Percentiles rank a stretch among this genome's conserved stretches.
These are phyloP conservation scores for Colletotrichum noveboracense DNA, from an alignment of 2,329 filamentous ascomycete species.

Conservation along the genomic window DNA sequence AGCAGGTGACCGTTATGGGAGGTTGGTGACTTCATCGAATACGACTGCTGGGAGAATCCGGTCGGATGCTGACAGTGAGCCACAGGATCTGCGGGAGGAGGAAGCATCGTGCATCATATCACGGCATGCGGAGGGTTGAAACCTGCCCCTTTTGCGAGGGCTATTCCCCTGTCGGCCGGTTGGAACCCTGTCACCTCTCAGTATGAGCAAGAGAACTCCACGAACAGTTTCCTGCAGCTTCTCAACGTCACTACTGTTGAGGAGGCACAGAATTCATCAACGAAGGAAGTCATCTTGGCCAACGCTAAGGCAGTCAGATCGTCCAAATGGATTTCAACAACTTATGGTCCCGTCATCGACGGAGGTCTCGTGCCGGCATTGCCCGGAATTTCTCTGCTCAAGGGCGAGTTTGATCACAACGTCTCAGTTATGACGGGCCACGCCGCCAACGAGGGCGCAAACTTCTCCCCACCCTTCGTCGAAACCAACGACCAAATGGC, in stretches of 20 bases:
- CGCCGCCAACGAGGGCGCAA: constrained; percentile 55
- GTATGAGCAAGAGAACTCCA: neutral
- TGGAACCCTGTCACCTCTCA: neutral
- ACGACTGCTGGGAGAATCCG: neutral
- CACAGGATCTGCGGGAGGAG: constrained; percentile 35
- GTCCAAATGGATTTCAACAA: neutral
- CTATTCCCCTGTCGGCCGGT: constrained; percentile 10
- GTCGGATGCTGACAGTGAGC: neutral
- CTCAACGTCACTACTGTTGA: constrained; percentile 2
- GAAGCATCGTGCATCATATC: constrained; percentile 21
- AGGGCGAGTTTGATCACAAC: neutral
- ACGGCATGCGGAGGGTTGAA: constrained; percentile 14
- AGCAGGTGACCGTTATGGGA: constrained; percentile 48
- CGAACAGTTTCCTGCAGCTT: neutral
- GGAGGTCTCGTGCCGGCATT: constrained; percentile 11
- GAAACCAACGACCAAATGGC: constrained; percentile 43
- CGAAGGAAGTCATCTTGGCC: neutral
- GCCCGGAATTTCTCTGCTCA: constrained; percentile 7
- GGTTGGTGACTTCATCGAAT: neutral
- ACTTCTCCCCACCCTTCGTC: constrained; percentile 49
- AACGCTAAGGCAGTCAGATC: neutral
- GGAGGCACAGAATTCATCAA: neutral
- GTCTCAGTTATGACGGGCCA: constrained; percentile 29
- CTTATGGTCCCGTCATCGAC: constrained; percentile 11
- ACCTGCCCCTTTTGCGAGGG: constrained; percentile 14